These are phyloP conservation scores for Aureobasidium mangrovei DNA, from an alignment of 2,329 filamentous ascomycete species.

Conservation along the genomic window DNA sequence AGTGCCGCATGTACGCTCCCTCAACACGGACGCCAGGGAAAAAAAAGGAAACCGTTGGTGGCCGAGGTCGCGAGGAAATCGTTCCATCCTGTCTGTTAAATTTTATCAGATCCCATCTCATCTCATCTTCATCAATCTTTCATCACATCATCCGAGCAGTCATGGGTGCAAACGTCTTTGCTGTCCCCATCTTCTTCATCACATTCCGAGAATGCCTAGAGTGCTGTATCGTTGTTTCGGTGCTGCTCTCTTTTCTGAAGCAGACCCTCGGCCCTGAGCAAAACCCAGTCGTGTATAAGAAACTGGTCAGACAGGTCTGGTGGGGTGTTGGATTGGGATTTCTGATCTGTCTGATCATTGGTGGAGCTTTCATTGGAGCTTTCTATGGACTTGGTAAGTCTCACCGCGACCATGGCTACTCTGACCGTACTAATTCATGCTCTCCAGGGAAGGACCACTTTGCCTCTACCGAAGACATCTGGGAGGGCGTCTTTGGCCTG, in stretches of 20 bases:
- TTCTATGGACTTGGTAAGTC: slow-evolving; percentile 57
- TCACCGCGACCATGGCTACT: neutral
- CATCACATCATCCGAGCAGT: neutral
- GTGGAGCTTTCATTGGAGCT: slow-evolving; percentile 59
- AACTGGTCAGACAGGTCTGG: slow-evolving; percentile 64
- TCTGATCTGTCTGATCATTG: slow-evolving; percentile 56
- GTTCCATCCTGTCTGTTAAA: neutral
- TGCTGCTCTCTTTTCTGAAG: slow-evolving; percentile 78
- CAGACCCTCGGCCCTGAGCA: slow-evolving; percentile 62
- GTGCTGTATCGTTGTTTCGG: slow-evolving; percentile 74
- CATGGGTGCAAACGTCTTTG: slow-evolving; percentile 62
- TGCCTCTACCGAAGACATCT: slow-evolving; percentile 61
- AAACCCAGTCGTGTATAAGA: slow-evolving; percentile 57
- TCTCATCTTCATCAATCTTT: slow-evolving; percentile 16
- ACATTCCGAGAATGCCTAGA: slow-evolving; percentile 80
- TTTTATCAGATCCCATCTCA: slow-evolving; percentile 19
- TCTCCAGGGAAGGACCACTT: slow-evolving; percentile 48
- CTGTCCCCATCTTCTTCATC: slow-evolving; percentile 78
- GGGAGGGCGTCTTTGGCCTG: slow-evolving; percentile 71
- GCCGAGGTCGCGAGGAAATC: slow-evolving; percentile 3
- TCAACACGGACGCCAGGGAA: neutral
- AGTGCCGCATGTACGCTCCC: neutral
- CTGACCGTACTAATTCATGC: neutral
- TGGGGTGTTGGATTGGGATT: slow-evolving; percentile 54
- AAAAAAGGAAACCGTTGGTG: neutral